phyloP scores from a whole-genome alignment of 2,329 filamentous ascomycete genomes.

The Setomelanomma holmii region DNA sequence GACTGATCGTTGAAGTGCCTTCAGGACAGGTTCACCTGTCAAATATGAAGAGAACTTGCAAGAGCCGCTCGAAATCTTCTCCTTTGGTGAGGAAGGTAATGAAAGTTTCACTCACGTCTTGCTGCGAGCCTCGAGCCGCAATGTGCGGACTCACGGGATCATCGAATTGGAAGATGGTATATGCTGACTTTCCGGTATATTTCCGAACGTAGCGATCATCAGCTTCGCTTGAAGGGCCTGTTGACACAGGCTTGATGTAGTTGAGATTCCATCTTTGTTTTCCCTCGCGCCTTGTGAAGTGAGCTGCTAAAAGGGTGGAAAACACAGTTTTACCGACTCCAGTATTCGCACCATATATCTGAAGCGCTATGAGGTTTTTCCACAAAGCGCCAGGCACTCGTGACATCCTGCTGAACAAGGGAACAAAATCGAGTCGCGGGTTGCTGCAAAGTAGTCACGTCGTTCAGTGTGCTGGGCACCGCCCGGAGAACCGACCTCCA shows the following conservation, averaged over 20 bases:
- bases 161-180: slow-evolving; percentile 73
- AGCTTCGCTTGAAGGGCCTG: slow-evolving; percentile 71
- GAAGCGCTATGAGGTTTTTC: slow-evolving; percentile 72
- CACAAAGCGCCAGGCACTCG: slow-evolving; percentile 68
- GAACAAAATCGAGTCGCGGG: no score
- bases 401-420: slow-evolving; percentile 37
- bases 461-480: no score
- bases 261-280: slow-evolving; percentile 53
- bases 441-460: no score
- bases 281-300: slow-evolving; percentile 43
- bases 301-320: slow-evolving; percentile 73
- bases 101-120: slow-evolving; percentile 24
- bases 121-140: slow-evolving; percentile 59
- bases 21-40: no score
- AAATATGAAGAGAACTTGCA: no score
- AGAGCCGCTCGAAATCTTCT: no score
- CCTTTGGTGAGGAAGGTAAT: neutral
- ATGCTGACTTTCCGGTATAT: neutral
- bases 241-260: slow-evolving; percentile 84
- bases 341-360: slow-evolving; percentile 85
- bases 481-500: no score
- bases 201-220: slow-evolving; percentile 66
- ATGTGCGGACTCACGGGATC: slow-evolving; percentile 80
- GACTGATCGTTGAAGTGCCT: no score
- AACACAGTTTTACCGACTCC: slow-evolving; percentile 86